phyloP scores from a whole-genome alignment of 2,329 filamentous ascomycete species.

The Amphichorda felina region DNA sequence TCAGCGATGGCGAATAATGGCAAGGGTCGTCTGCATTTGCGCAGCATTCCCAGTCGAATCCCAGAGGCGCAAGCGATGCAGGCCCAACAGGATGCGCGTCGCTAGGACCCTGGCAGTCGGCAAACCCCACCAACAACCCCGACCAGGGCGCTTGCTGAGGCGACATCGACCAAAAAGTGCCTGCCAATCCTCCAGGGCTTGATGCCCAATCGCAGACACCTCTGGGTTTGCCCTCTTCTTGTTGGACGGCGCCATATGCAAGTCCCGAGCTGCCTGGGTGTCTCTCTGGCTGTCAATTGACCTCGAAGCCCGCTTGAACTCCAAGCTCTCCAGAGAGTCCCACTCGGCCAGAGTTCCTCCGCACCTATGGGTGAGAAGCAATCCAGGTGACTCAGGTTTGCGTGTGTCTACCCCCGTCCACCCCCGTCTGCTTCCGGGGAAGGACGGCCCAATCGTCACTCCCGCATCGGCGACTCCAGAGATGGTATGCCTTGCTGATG shows the following conservation, averaged over 20 bases:
- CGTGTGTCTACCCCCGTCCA: no score
- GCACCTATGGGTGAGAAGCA: no score
- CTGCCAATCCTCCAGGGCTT: constrained; percentile 16
- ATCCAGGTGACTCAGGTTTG: no score
- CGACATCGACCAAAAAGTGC: constrained; percentile 4
- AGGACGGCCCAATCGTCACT: constrained; percentile 1
- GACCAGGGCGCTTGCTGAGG: constrained; percentile 1
- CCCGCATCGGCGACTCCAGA: constrained; percentile 5
- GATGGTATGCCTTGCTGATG: not conserved
- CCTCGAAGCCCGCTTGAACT: no score
- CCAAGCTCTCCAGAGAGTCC: no score
- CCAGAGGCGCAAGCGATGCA: not conserved
- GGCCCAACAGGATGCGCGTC: no score
- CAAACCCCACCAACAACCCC: constrained; percentile 3
- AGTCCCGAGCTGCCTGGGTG: not conserved
- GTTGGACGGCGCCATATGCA: constrained; percentile 1
- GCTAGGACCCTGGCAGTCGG: not conserved
- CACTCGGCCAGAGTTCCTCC: no score
- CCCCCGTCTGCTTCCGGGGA: no score
- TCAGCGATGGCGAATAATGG: no score
- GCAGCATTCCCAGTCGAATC: no score
- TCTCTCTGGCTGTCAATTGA: not conserved
- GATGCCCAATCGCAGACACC: constrained; percentile 20
- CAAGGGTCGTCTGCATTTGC: no score
- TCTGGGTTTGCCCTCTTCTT: not conserved